A percentile compares a stretch with the other conserved stretches of the same genome.
phyloP scores from a whole-genome alignment of 192 early-diverging fungal genomes.

The Lunasporangiospora selenospora region DNA sequence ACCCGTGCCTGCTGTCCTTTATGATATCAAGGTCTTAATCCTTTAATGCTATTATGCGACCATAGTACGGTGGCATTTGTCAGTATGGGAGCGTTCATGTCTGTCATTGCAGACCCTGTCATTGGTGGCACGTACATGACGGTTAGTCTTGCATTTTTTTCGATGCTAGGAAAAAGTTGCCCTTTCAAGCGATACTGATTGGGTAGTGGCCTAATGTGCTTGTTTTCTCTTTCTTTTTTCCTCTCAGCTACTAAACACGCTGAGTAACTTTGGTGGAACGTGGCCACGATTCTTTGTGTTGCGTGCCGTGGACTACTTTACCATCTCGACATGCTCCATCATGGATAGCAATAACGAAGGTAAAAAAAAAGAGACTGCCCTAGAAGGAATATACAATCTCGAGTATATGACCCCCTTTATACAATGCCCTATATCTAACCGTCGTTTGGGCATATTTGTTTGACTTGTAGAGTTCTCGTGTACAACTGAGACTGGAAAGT shows the following conservation, averaged over 20 bases:
- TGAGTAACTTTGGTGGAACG: constrained; percentile 97
- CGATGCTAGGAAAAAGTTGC: neutral
- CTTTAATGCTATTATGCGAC: too few species aligned
- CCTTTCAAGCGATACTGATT: neutral
- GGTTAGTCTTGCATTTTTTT: constrained; percentile 28
- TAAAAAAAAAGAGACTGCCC: constrained; percentile 1
- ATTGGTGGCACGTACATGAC: constrained; percentile 90
- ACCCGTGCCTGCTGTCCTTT: too few species aligned
- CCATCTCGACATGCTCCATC: constrained; percentile 75
- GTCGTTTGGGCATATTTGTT: too few species aligned
- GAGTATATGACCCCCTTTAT: too few species aligned
- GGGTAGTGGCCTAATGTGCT: too few species aligned
- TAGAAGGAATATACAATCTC: too few species aligned
- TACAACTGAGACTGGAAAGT: constrained; percentile 65
- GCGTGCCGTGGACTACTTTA: constrained; percentile 89
- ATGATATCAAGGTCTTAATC: too few species aligned
- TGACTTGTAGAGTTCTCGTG: constrained; percentile 63
- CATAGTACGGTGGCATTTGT: constrained; percentile 92
- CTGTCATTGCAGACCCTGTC: constrained; percentile 88
- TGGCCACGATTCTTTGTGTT: constrained; percentile 97
- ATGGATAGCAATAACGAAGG: constrained; percentile 11
- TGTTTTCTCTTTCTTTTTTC: too few species aligned
- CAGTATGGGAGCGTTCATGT: constrained; percentile 87
- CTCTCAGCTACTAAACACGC: constrained; percentile 80
- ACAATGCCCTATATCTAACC: too few species aligned